These are phyloP conservation scores for Erodium maritimum DNA, from an alignment of 345 rosid genomes.

Conservation along the genomic window DNA sequence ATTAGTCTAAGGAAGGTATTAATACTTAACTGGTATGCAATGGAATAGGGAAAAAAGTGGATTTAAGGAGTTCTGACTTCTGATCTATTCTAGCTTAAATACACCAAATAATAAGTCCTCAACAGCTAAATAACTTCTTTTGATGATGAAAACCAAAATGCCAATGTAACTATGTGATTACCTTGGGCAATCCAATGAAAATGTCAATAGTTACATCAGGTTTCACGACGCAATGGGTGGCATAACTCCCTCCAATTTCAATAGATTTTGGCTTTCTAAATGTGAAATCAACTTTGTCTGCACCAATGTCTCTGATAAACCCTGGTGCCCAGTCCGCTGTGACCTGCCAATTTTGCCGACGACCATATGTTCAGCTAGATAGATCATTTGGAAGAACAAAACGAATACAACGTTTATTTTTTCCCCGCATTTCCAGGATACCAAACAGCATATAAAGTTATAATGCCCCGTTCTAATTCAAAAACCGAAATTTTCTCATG, in stretches of 20 bases:
- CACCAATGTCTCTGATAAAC: conserved; percentile 65
- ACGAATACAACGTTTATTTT: background rate
- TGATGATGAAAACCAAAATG: background rate
- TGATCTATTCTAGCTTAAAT: background rate
- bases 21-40: too few relatives aligned
- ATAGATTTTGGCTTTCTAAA: conserved; percentile 59
- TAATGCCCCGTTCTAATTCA: background rate
- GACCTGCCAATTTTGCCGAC: conserved; percentile 29
- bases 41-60: too few relatives aligned
- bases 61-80: background rate
- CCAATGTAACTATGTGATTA: conserved; percentile 8
- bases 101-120: background rate
- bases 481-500: background rate
- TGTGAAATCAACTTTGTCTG: conserved; percentile 67
- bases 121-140: background rate
- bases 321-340: conserved; percentile 45
- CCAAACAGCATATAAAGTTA: too few relatives aligned
- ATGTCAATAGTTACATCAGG: conserved; percentile 59
- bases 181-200: conserved; percentile 72
- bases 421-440: background rate
- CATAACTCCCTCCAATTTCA: conserved; percentile 66
- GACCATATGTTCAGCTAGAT: background rate
- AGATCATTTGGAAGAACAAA: background rate
- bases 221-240: conserved; percentile 44
- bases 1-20: too few relatives aligned